phyloP scores from a whole-genome alignment of 306 rosid species.

The Sesbania bispinosa region DNA sequence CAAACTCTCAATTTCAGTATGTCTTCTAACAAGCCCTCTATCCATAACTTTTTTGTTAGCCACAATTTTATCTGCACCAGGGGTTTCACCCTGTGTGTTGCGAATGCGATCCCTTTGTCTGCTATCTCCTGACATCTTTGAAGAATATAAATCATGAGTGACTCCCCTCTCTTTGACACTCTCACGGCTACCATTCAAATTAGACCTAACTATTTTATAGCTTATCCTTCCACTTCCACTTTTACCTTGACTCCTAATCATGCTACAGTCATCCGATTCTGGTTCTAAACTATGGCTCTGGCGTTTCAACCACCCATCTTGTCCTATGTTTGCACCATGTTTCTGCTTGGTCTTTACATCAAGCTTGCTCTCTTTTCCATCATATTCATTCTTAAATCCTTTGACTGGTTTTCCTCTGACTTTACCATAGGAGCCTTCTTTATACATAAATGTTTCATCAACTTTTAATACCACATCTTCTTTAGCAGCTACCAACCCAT shows the following conservation, averaged over 20 bases:
- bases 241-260: slow-evolving; percentile 4
- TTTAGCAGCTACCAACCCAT: slow-evolving; percentile 17
- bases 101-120: slow-evolving; percentile 30
- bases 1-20: slow-evolving; percentile 29
- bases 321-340: slow-evolving; percentile 20
- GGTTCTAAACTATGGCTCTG: slow-evolving; percentile 26
- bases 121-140: not conserved
- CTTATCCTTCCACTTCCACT: too few species aligned
- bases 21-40: slow-evolving; percentile 28
- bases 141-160: slow-evolving; percentile 24
- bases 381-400: slow-evolving; percentile 30
- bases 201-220: not conserved
- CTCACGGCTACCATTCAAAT: not conserved
- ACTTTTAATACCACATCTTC: slow-evolving; percentile 19
- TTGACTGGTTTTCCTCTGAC: slow-evolving; percentile 17
- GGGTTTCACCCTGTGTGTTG: slow-evolving; percentile 24
- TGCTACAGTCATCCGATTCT: slow-evolving; percentile 19
- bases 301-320: slow-evolving; percentile 25
- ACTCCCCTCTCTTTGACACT: not conserved
- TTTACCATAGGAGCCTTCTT: slow-evolving; percentile 11
- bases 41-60: slow-evolving; percentile 13
- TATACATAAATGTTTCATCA: not conserved
- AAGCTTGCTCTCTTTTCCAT: slow-evolving; percentile 20
- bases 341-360: slow-evolving; percentile 30
- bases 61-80: slow-evolving; percentile 28